Percentiles rank a stretch among this genome's conserved stretches.
Conservation (phyloP, 2,329 filamentous ascomycete genomes). For the Proliferodiscus dingleyae region DNA sequence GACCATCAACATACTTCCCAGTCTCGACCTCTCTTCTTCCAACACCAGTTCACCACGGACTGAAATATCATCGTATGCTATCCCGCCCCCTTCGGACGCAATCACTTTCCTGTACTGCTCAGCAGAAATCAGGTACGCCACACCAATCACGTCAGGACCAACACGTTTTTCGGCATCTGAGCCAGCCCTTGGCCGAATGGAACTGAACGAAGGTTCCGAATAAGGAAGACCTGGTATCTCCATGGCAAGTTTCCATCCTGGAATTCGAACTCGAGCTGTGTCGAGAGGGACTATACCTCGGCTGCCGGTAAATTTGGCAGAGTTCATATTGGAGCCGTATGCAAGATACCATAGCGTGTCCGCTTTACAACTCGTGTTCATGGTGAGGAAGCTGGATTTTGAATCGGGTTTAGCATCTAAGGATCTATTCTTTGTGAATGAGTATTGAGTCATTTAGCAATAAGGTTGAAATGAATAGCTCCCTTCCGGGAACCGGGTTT, state of each 20-base stretch:
- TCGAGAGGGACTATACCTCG: conserved; percentile 4
- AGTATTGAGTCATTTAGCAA: too few relatives aligned
- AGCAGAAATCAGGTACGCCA: conserved; percentile 5
- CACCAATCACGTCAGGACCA: conserved; percentile 1
- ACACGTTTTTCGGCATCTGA: background rate
- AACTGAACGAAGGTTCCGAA: conserved; percentile 5
- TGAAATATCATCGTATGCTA: conserved; percentile 1
- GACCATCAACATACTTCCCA: background rate
- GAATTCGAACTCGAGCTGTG: background rate
- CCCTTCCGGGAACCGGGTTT: too few relatives aligned
- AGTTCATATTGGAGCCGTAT: conserved; percentile 8
- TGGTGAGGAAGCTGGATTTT: too few relatives aligned
- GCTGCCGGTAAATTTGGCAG: conserved; percentile 4
- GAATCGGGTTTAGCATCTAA: too few relatives aligned
- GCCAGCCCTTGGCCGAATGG: background rate
- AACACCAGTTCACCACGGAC: conserved; percentile 2
- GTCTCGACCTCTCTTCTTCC: background rate
- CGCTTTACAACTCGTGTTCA: too few relatives aligned
- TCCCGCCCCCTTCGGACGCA: conserved; percentile 5
- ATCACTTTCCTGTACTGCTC: conserved; percentile 1
- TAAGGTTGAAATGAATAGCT: too few relatives aligned
- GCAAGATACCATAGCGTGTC: conserved; percentile 6
- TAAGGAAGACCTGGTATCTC: conserved; percentile 9
- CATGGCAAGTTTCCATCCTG: background rate
- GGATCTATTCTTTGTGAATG: too few relatives aligned